These are phyloP conservation scores for Phaseolus coccineus DNA, from an alignment of 331 rosid species.

Conservation along the genomic window DNA sequence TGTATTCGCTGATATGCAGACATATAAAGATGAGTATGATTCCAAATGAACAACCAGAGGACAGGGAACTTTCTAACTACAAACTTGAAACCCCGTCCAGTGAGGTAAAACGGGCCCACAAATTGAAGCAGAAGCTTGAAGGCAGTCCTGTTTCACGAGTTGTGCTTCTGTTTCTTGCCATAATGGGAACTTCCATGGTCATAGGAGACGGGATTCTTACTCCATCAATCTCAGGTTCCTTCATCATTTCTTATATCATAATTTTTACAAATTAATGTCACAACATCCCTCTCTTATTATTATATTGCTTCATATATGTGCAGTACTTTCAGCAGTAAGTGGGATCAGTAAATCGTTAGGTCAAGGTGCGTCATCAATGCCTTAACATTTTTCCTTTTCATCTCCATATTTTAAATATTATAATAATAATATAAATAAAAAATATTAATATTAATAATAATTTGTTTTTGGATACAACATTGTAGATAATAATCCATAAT, in stretches of 20 bases:
- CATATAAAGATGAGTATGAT: conserved; percentile 67
- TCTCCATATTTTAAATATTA: background rate
- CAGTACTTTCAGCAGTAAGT: conserved; percentile 85
- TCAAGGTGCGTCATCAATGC: conserved; percentile 49
- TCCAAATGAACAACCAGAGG: conserved; percentile 89
- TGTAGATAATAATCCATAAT: no score
- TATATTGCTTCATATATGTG: background rate
- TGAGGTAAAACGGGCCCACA: conserved; percentile 53
- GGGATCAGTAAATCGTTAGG: conserved; percentile 72
- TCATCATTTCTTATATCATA: no score
- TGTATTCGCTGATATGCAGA: conserved; percentile 75
- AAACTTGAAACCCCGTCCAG: conserved; percentile 62
- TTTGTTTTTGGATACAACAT: no score
- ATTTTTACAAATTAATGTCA: background rate
- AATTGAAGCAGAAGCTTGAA: conserved; percentile 59
- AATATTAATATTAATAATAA: no score
- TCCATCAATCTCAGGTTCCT: conserved; percentile 80
- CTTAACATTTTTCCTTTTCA: background rate
- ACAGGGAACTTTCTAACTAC: conserved; percentile 74
- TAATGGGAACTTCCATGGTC: conserved; percentile 83
- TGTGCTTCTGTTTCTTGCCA: conserved; percentile 62
- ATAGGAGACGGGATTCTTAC: conserved; percentile 94
- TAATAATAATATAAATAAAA: no score
- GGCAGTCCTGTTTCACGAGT: conserved; percentile 47
- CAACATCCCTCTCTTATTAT: no score